These are phyloP conservation scores for Hyphopichia homilentoma DNA, from an alignment of 805 yeast genomes.

Conservation along the genomic window DNA sequence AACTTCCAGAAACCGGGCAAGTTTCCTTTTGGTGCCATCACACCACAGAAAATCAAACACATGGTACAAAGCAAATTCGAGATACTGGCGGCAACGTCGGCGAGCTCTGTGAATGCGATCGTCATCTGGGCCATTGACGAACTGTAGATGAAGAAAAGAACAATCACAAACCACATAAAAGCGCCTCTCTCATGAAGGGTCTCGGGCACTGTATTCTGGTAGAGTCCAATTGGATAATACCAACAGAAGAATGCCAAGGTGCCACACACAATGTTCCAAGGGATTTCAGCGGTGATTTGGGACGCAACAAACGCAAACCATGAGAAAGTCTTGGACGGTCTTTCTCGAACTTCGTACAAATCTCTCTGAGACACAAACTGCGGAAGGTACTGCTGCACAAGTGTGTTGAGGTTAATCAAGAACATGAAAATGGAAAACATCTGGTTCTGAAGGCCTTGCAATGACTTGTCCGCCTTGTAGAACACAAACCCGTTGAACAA, in stretches of 20 bases:
- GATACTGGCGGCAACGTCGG: conserved; percentile 62
- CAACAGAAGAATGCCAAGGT: conserved; percentile 61
- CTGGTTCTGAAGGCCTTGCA: conserved; percentile 51
- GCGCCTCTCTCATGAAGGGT: conserved; percentile 51
- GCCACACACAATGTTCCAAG: conserved; percentile 59
- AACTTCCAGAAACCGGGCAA: conserved; percentile 61
- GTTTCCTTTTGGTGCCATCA: conserved; percentile 50
- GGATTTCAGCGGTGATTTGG: conserved; percentile 62
- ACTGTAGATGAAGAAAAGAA: conserved; percentile 47
- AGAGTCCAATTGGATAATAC: conserved; percentile 41
- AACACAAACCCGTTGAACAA: conserved; percentile 66
- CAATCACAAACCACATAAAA: conserved; percentile 44
- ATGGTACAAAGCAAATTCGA: conserved; percentile 56
- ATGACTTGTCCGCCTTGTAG: conserved; percentile 44
- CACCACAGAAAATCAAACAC: conserved; percentile 76
- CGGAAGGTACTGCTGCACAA: conserved; percentile 63
- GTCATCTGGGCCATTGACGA: conserved; percentile 57
- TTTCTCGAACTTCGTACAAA: conserved; percentile 68
- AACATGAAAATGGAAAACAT: conserved; percentile 76
- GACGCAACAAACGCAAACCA: conserved; percentile 63
- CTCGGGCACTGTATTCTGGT: conserved; percentile 16
- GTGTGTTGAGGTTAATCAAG: conserved; percentile 50
- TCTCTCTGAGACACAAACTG: conserved; percentile 52
- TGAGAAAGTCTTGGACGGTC: conserved; percentile 66
- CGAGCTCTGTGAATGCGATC: conserved; percentile 56